Base-by-base conservation (phyloP, 192 early-diverging fungal genomes). In the Backusella liffmaniae region DNA sequence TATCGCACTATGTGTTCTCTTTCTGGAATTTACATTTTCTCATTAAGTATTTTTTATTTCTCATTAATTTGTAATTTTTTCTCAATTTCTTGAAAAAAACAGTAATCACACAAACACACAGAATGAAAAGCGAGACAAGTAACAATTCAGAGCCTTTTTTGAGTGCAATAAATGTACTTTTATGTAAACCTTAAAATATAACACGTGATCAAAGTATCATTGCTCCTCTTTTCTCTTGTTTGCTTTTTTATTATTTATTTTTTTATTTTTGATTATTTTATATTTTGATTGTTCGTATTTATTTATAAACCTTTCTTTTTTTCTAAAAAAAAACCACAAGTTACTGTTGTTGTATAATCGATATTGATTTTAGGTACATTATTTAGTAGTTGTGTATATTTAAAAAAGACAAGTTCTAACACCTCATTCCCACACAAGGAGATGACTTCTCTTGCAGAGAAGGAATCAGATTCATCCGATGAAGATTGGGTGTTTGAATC, bases 401-500 rank as follows among this genome's bases (percentile, higher is more conserved):
- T 32, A 32, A 3, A 32, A 32, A 44, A 44, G 13, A 44, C 42
- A 1, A 13, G 12, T 16, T 44, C 42, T 44, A 44, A 44, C 42
- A 44, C 12, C 15, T 5, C 42, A 13, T 44, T 44, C 4, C 15
- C 4, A 4, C 42, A 16, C 1, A 37, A 67, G 66, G 66, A 37
- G 35, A 37, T 67, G 66, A 36, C 35, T 73, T 65, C 62, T 66
- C 51, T 39, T 67, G 37, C 13, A 26, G 51, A 73, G 12, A 66
- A 51, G 39, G 72, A 73, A 32, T 72, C 72, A 21, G 72, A 78
- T 42, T 72, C 76, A 56, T 75, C 74, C 10, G 77, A 78, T n/a
- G 77, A 78, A 13, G 77, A 78, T 21, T 78, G 77, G 77, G 72
- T 78, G 10, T 35, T 78, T 29, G 44, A 62, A 15, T 78, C 77